These are phyloP conservation scores for Thelephora aurantiotincta DNA, from an alignment of 768 basidiomycete genomes.

Conservation along the genomic window DNA sequence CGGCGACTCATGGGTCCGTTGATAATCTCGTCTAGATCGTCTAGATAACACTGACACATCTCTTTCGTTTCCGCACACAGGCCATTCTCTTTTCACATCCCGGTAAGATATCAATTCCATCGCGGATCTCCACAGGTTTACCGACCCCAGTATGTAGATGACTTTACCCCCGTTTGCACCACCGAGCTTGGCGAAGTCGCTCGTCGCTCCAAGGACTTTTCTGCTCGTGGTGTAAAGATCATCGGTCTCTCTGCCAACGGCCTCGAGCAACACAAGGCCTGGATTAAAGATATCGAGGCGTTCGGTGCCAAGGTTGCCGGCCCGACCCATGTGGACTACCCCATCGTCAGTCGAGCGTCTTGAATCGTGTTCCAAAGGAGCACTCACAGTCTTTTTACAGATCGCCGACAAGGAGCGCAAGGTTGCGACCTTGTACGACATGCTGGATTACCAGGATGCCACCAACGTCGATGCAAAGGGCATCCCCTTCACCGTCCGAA, in stretches of 20 bases:
- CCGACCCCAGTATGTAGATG: conserved; percentile 11
- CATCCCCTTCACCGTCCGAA: conserved; percentile 91
- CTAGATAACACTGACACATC: background rate
- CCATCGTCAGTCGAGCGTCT: conserved; percentile 49
- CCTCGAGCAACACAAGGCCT: conserved; percentile 70
- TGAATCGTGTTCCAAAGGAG: background rate
- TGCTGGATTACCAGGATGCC: conserved; percentile 91
- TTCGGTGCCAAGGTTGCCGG: conserved; percentile 48
- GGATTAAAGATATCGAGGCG: conserved; percentile 82
- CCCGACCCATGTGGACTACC: conserved; percentile 74
- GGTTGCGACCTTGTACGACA: conserved; percentile 80
- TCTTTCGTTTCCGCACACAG: conserved; percentile 20
- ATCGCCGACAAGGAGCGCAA: conserved; percentile 87
- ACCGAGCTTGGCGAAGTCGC: conserved; percentile 97
- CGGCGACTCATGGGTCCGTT: conserved; percentile 69
- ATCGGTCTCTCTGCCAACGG: conserved; percentile 90
- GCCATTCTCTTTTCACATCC: conserved; percentile 90
- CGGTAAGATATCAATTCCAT: conserved; percentile 20
- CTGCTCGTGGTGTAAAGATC: conserved; percentile 79
- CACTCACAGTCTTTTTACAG: conserved; percentile 21
- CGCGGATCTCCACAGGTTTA: background rate
- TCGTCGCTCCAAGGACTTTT: conserved; percentile 68
- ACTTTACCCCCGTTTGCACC: conserved; percentile 90
- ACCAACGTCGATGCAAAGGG: conserved; percentile 81
- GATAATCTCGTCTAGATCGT: background rate